These are phyloP conservation scores for Clitopilus passeckerianus DNA, from an alignment of 768 basidiomycete genomes.

Conservation along the genomic window DNA sequence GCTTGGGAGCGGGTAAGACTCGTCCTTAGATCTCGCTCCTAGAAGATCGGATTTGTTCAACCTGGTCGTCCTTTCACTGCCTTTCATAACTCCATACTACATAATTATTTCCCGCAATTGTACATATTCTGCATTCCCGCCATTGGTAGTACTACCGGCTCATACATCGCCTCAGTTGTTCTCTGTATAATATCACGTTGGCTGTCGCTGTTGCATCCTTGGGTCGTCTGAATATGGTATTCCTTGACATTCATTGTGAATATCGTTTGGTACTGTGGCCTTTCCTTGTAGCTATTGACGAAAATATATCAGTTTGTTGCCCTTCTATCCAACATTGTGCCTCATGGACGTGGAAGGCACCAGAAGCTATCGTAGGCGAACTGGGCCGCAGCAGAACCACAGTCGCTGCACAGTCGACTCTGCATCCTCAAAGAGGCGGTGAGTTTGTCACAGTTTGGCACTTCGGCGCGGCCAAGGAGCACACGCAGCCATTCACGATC, in stretches of 20 bases:
- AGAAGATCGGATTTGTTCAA: constrained; percentile 3
- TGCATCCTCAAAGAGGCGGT: background rate
- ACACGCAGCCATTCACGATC: background rate
- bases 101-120: constrained; percentile 1
- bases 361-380: too few species aligned
- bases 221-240: too few species aligned
- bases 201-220: background rate
- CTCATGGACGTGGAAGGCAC: too few species aligned
- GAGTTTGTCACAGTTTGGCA: background rate
- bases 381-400: background rate
- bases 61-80: constrained; percentile 2
- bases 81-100: constrained; percentile 1
- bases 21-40: constrained; percentile 1
- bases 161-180: background rate
- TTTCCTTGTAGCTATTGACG: too few species aligned
- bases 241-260: too few species aligned
- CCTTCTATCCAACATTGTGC: too few species aligned
- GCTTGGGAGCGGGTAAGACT: constrained; percentile 2
- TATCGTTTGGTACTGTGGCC: too few species aligned
- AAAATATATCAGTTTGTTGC: too few species aligned
- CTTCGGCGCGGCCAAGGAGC: background rate
- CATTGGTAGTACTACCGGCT: background rate
- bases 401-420: background rate
- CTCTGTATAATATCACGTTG: constrained; percentile 7
- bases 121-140: constrained; percentile 4